Conservation (phyloP, 495 filamentous ascomycete genomes). For the Aspergillus ellipticus region DNA sequence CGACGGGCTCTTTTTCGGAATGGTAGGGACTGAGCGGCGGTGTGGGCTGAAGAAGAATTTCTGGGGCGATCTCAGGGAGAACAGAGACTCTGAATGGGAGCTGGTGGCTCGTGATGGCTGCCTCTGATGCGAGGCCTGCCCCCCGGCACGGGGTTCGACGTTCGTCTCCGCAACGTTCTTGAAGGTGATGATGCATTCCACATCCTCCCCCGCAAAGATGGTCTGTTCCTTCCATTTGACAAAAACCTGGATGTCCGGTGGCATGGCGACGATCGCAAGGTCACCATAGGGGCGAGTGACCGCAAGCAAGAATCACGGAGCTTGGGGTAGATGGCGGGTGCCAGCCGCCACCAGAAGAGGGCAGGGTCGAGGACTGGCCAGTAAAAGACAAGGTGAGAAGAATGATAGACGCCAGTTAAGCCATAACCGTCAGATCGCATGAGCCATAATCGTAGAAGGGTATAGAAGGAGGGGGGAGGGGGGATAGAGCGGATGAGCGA, state of each 20-base stretch:
- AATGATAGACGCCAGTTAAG: conserved; percentile 17
- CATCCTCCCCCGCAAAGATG: conserved; percentile 91
- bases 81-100: conserved; percentile 40
- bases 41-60: conserved; percentile 34
- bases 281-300: conserved; percentile 35
- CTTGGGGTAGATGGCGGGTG: conserved; percentile 19
- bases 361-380: neutral
- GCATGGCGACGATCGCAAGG: conserved; percentile 38
- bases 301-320: conserved; percentile 18
- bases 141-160: conserved; percentile 30
- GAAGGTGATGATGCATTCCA: conserved; percentile 94
- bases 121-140: conserved; percentile 39
- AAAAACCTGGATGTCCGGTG: conserved; percentile 82
- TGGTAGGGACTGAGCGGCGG: conserved; percentile 36
- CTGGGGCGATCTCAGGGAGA: conserved; percentile 39
- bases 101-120: conserved; percentile 42
- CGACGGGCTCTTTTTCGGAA: conserved; percentile 31
- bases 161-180: conserved; percentile 68
- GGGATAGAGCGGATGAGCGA: neutral
- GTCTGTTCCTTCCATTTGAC: conserved; percentile 87
- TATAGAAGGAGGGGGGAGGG: conserved; percentile 2
- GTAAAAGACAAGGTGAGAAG: neutral
- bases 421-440: conserved; percentile 27
- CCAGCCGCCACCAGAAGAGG: conserved; percentile 22
- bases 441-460: conserved; percentile 20